phyloP scores from a whole-genome alignment of 495 filamentous ascomycete species.

The Neurospora sp. region DNA sequence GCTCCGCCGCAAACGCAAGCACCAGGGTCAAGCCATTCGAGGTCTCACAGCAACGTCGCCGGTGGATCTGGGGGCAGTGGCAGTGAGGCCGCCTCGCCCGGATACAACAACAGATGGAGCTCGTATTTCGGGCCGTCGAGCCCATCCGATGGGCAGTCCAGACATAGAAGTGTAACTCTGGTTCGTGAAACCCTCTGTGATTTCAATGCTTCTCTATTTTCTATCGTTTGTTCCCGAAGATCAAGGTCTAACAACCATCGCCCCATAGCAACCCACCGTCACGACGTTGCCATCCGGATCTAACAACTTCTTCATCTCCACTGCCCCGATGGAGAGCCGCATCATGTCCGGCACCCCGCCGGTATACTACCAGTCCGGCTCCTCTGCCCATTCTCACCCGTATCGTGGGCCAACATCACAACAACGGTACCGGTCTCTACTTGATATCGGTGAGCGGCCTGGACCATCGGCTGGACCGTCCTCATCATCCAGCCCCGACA shows the following conservation, averaged over 20 bases:
- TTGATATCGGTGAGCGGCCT: conserved; percentile 13
- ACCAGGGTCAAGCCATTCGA: conserved; percentile 10
- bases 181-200: conserved; percentile 17
- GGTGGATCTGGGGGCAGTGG: neutral
- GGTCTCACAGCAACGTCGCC: conserved; percentile 18
- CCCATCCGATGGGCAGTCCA: conserved; percentile 18
- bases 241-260: neutral
- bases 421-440: conserved; percentile 15
- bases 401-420: conserved; percentile 10
- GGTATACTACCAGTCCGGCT: conserved; percentile 21
- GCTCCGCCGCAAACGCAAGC: conserved; percentile 43
- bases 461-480: conserved; percentile 11
- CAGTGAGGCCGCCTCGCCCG: neutral
- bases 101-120: conserved; percentile 7
- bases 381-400: neutral
- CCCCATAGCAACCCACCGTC: conserved; percentile 10
- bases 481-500: conserved; percentile 2
- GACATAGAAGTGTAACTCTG: conserved; percentile 36
- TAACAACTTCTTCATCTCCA: conserved; percentile 2
- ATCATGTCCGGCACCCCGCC: conserved; percentile 30
- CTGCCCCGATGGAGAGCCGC: conserved; percentile 15
- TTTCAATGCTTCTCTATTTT: neutral
- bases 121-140: conserved; percentile 13
- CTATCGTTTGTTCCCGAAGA: neutral
- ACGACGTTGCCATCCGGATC: conserved; percentile 11